Percentiles rank a stretch among this genome's conserved stretches.
Conservation (phyloP, 129 eudicot species). For the carrot (Daucus carota) region DH1_v3.0 NC_030385.2:38778501-38779000, state of each 20-base stretch:
- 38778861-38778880: not conserved
- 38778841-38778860: not conserved
- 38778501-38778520: not conserved
- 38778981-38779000: not conserved
- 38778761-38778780: not conserved
- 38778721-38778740: not conserved
- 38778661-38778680: not conserved
- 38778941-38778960: not conserved
- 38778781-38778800: not conserved
- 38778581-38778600: not conserved
- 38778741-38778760: not conserved
- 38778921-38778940: not conserved
- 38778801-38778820: not conserved
- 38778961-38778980: not conserved
- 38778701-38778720: not conserved
- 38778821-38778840: not conserved
- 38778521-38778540: not conserved
- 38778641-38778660: not conserved
- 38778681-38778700: not conserved
- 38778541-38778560: not conserved
- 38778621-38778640: too few relatives aligned
- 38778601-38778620: not conserved
- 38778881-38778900: not conserved
- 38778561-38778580: not conserved
- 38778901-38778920: not conserved